Percentiles rank a stretch among this genome's conserved stretches.
Evolutionary conservation across 1,139 yeast species (phyloP).

Genomic region (Kluyveromyces marxianus): DNA sequence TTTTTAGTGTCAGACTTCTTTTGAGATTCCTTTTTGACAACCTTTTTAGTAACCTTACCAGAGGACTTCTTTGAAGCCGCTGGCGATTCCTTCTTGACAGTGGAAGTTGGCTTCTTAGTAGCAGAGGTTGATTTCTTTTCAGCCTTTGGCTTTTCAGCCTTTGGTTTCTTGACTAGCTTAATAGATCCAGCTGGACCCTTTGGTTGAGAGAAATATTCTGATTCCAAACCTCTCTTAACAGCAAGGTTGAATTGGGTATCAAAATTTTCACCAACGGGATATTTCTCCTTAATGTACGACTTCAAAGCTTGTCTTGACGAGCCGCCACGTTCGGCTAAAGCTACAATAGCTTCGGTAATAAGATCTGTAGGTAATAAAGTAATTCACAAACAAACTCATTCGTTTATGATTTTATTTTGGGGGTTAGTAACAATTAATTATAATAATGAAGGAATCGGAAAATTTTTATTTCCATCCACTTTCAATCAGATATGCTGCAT

Average conservation of each 20-base stretch:
- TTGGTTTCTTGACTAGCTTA: conserved; percentile 28
- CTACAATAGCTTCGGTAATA: conserved; percentile 65
- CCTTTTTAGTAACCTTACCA: conserved; percentile 13
- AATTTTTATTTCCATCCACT: conserved; percentile 11
- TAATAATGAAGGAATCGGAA: neutral
- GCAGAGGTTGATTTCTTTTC: conserved; percentile 27
- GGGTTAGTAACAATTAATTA: neutral
- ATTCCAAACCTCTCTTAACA: conserved; percentile 70
- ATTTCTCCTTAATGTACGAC: conserved; percentile 48
- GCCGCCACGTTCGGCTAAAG: conserved; percentile 77
- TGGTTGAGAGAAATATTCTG: conserved; percentile 76
- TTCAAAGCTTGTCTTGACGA: conserved; percentile 76
- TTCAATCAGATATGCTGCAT: neutral
- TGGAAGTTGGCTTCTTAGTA: conserved; percentile 24
- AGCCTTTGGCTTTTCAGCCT: conserved; percentile 18
- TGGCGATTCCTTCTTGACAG: conserved; percentile 24
- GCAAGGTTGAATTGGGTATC: conserved; percentile 74
- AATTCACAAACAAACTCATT: neutral
- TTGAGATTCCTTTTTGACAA: conserved; percentile 22
- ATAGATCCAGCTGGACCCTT: conserved; percentile 55
- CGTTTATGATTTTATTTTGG: no score
- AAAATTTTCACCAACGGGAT: conserved; percentile 51
- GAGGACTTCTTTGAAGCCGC: conserved; percentile 5
- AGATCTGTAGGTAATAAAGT: conserved; percentile 40
- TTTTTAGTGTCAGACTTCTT: conserved; percentile 24